Evolutionary conservation across 805 yeast species (phyloP), one percentile per base, ranked within the genome.

Genomic region (Nakazawaea wyomingensis): DNA sequence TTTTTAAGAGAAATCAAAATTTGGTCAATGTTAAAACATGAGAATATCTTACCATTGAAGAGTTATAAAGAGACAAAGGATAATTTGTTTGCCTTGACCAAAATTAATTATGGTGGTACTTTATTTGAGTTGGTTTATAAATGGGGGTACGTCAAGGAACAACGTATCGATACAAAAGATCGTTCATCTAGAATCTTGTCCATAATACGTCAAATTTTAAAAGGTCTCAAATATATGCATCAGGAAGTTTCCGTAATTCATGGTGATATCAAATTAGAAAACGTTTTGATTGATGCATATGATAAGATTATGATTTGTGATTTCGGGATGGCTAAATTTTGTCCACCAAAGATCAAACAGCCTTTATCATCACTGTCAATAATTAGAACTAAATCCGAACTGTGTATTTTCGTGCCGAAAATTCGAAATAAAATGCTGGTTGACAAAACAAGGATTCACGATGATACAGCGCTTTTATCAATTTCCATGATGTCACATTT

Each of bases 191-290:
- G 41, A 19, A 60, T 75, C 3, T 52, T 56, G n/a, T 51, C 56
- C 9, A 74, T 74, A 50, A 54, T 73, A 4, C 51, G 60, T 22
- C 88, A 85, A 52, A 69, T 88, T 3, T 71, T 76, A 3, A 58
- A 65, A 10, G 90, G 84, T 0, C 57, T 87, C 10, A 53, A 64
- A 40, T 85, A 82, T 56, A 68, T 88, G 75, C 86, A 80, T 56
- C 74, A 72, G 48, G 66, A 70, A 5, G 63, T 65, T 51, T 76
- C 80, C 1, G 69, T 85, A 26, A 85, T 82, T 7, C 96, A 87
- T 54, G 90, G 96, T 2, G 96, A 87, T 62, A 60, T 87, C 37
- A 87, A 87, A 61, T 68, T 87, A 34, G 96, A 87, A 53, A 87
- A 87, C 55, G 85, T 91, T 48, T 64, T 87, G 34, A 59, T 86